Evolutionary conservation across 495 filamentous ascomycete genomes (phyloP), one percentile per base, ranked within the genome.

Genomic region (Penicillium odoratum): DNA sequence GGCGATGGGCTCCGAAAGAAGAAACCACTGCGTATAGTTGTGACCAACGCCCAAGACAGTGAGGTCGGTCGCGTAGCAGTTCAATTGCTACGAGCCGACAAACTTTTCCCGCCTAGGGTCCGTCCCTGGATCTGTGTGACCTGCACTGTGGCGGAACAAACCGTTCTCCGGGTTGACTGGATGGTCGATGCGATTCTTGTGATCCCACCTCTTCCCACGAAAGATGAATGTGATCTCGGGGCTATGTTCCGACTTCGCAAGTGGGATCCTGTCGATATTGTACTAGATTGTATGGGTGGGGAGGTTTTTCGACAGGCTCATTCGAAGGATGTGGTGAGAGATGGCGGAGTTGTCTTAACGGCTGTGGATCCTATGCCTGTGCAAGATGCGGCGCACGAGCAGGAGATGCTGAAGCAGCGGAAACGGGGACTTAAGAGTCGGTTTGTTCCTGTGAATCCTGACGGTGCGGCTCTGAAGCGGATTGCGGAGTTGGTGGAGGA

Each of bases 41-140:
- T 79, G 25, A 76, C 76, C 29, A 77, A 77, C 43, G 70, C 74
- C 5, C 63, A 59, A 10, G 60, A 66, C 28, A 74, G 58, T 49
- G 76, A 77, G 34, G 70, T 78, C 8, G 76, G 69, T 21, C 63
- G 63, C 3, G 66, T 77, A n/a, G 66, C 65, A 0, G 59, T 79
- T 25, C 69, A 72, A 13, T 60, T 79, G 15, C 69, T 79, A 16
- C 67, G 73, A 29, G 62, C 71, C 9, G 58, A 60, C 1, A 60
- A 64, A 16, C 55, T 78, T 0, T 78, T 76, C 58, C 59, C 71
- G 4, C 16, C 51, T n/a, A 28, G 38, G 6, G 33, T 57, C 5
- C 62, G 65, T n/a, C 70, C 72, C 7, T 79, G 76, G 76, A 65
- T 77, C 46, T 76, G 72, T 47, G 74, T 70, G 7, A 77, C 72